These are phyloP conservation scores for Steccherinum ochraceum DNA, from an alignment of 768 basidiomycete species.

Conservation along the genomic window DNA sequence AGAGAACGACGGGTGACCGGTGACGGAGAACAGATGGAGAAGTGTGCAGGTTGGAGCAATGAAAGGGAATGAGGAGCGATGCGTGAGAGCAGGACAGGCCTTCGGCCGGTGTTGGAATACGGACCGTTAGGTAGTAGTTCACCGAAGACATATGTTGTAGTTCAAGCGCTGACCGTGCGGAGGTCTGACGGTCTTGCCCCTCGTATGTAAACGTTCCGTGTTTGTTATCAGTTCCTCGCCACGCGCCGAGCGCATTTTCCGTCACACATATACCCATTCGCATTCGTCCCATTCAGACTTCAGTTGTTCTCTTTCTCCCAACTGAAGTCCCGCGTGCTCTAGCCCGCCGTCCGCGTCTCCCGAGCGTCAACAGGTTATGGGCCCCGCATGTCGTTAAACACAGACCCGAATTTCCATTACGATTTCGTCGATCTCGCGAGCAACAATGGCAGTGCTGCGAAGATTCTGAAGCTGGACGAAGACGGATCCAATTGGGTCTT, in stretches of 20 bases:
- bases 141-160: too few relatives aligned
- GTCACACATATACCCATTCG: not conserved
- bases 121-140: too few relatives aligned
- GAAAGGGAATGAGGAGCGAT: too few relatives aligned
- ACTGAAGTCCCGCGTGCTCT: not conserved
- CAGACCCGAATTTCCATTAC: not conserved
- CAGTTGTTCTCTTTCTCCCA: not conserved
- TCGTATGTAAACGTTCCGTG: not conserved
- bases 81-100: too few relatives aligned
- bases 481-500: conserved; percentile 10
- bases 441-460: not conserved
- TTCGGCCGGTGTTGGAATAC: too few relatives aligned
- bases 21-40: too few relatives aligned
- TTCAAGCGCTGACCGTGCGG: not conserved
- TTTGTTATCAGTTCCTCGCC: not conserved
- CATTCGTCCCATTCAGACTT: not conserved
- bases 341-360: too few relatives aligned
- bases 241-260: not conserved
- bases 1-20: too few relatives aligned
- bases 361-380: too few relatives aligned
- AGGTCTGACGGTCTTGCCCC: not conserved
- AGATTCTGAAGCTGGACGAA: conserved; percentile 7
- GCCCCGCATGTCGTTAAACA: too few relatives aligned
- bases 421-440: not conserved
- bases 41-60: too few relatives aligned